Conservation (phyloP, 2,329 filamentous ascomycete species). For the Sclerotinia minor region DNA sequence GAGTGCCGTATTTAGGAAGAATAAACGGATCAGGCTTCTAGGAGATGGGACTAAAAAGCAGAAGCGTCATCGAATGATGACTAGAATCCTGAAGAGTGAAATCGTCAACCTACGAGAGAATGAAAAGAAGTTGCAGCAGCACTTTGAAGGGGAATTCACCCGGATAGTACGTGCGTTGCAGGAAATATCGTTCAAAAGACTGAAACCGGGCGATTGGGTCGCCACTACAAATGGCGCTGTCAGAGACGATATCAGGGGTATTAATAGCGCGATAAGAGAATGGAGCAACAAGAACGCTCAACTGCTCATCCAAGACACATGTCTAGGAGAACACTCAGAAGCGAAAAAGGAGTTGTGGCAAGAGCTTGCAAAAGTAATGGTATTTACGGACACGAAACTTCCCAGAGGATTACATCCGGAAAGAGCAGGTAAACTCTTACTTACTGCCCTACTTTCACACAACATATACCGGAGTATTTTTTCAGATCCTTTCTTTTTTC, state of each 20-base stretch:
- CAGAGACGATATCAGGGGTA: no score
- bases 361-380: slow-evolving; percentile 5
- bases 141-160: not conserved
- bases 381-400: not conserved
- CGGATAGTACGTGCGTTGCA: not conserved
- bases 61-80: not conserved
- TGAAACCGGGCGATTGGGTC: no score
- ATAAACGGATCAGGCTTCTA: no score
- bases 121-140: not conserved
- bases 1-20: no score
- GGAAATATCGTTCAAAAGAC: not conserved
- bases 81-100: not conserved
- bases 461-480: not conserved
- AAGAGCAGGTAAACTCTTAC: not conserved
- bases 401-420: not conserved
- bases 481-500: not conserved
- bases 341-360: not conserved
- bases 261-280: no score
- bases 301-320: no score
- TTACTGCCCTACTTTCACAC: not conserved
- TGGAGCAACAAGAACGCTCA: not conserved
- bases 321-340: no score
- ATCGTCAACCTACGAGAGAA: not conserved
- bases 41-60: no score
- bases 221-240: no score